These are phyloP conservation scores for Pythium phragmiticola DNA, from an alignment of 352 stramenopile species.

Conservation along the genomic window DNA sequence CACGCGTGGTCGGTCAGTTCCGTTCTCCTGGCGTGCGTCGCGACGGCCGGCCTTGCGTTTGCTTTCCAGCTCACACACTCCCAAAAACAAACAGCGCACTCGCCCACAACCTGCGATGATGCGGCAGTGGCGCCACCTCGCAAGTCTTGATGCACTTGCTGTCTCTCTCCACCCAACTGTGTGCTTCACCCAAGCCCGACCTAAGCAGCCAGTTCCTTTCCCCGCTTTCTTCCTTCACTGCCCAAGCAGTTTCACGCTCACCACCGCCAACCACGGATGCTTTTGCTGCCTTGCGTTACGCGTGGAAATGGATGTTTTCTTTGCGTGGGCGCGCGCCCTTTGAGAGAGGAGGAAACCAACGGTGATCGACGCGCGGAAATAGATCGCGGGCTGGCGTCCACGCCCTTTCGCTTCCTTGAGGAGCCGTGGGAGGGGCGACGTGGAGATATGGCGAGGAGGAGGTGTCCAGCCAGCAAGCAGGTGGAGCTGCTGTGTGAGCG, in stretches of 20 bases:
- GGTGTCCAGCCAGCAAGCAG: no score
- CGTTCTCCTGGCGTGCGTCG: constrained; percentile 14
- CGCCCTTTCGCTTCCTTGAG: no score
- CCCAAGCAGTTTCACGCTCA: constrained; percentile 3
- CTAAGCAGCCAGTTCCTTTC: background rate
- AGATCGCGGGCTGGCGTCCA: background rate
- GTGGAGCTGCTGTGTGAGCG: no score
- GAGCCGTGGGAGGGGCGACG: no score
- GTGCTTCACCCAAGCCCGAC: background rate
- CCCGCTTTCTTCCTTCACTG: background rate
- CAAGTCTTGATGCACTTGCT: background rate
- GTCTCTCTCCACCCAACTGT: background rate
- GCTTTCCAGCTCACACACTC: background rate
- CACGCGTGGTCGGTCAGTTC: background rate
- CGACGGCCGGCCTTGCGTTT: background rate
- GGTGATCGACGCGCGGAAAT: background rate
- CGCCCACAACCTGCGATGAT: constrained; percentile 3
- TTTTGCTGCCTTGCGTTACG: background rate
- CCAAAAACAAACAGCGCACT: background rate
- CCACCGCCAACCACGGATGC: background rate
- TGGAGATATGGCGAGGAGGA: no score
- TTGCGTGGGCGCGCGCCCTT: background rate
- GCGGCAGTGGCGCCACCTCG: background rate
- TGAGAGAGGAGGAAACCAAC: background rate
- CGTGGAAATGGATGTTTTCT: background rate